These are phyloP conservation scores for Cucurbita argyrosperma DNA, from an alignment of 306 rosid species.

Conservation along the genomic window DNA sequence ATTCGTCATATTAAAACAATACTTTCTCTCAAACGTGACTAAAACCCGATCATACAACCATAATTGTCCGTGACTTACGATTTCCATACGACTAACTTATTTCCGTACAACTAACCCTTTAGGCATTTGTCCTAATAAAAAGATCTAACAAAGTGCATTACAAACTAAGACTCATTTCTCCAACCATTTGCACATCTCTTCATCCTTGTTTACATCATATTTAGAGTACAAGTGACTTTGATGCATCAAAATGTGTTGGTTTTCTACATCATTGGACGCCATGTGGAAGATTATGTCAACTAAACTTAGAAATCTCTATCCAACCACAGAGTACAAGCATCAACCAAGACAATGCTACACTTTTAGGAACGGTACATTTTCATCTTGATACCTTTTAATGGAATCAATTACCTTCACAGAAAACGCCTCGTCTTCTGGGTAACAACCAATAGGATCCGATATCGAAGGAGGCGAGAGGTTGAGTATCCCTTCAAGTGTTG, in stretches of 20 bases:
- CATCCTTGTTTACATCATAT: background rate
- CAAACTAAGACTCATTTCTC: too few species aligned
- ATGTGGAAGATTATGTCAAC: background rate
- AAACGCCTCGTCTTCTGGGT: slow-evolving; percentile 65
- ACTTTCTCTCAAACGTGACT: too few species aligned
- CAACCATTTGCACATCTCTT: background rate
- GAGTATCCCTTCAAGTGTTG: slow-evolving; percentile 81
- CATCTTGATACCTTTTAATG: slow-evolving; percentile 36
- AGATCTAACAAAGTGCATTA: too few species aligned
- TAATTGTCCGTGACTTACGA: too few species aligned
- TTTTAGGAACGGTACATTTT: slow-evolving; percentile 28
- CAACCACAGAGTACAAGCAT: background rate
- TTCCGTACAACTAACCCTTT: too few species aligned
- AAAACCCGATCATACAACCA: too few species aligned
- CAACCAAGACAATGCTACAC: slow-evolving; percentile 10
- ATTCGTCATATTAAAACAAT: too few species aligned
- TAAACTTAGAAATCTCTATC: background rate
- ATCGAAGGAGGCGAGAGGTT: slow-evolving; percentile 41
- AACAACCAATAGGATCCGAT: slow-evolving; percentile 48
- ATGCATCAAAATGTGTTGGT: background rate
- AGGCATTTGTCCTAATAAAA: background rate
- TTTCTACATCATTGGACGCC: background rate
- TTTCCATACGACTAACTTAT: too few species aligned
- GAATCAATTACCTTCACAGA: slow-evolving; percentile 38
- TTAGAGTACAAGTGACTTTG: background rate